phyloP scores from a whole-genome alignment of 2,329 filamentous ascomycete species.

The Nigrograna mackinnonii region DNA sequence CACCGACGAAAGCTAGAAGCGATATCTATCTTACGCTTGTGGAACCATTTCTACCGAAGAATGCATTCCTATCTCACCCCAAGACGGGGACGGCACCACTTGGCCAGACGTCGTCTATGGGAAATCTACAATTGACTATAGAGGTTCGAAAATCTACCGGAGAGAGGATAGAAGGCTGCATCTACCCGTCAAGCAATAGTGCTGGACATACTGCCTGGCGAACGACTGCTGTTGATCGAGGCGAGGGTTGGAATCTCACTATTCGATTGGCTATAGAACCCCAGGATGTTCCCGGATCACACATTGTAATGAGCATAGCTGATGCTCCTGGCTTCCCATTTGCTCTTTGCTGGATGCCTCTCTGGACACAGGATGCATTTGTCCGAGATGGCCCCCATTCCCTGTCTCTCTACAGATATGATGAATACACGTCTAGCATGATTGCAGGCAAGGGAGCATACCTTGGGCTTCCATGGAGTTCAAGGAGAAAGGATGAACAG shows the following conservation, averaged over 20 bases:
- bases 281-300: slow-evolving; percentile 77
- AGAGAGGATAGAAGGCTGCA: slow-evolving; percentile 83
- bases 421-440: slow-evolving; percentile 83
- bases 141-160: slow-evolving; percentile 82
- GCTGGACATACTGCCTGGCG: slow-evolving; percentile 83
- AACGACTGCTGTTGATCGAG: slow-evolving; percentile 77
- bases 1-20: slow-evolving; percentile 82
- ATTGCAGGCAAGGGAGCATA: slow-evolving; percentile 81
- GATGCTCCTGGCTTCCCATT: slow-evolving; percentile 88
- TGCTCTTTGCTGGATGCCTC: slow-evolving; percentile 86
- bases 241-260: slow-evolving; percentile 85
- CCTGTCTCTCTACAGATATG: slow-evolving; percentile 84
- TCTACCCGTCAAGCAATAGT: slow-evolving; percentile 83
- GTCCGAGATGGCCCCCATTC: slow-evolving; percentile 82
- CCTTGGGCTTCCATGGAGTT: slow-evolving; percentile 78
- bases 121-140: slow-evolving; percentile 83
- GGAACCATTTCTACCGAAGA: slow-evolving; percentile 74
- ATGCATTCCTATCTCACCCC: slow-evolving; percentile 65
- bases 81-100: slow-evolving; percentile 82
- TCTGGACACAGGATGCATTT: slow-evolving; percentile 93
- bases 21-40: slow-evolving; percentile 93
- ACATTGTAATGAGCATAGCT: slow-evolving; percentile 87
- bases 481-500: slow-evolving; percentile 72
- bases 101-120: slow-evolving; percentile 65
- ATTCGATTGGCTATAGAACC: slow-evolving; percentile 79